Evolutionary conservation across 2,329 filamentous ascomycete species (phyloP).

Genomic region (Fusarium buxicola): DNA sequence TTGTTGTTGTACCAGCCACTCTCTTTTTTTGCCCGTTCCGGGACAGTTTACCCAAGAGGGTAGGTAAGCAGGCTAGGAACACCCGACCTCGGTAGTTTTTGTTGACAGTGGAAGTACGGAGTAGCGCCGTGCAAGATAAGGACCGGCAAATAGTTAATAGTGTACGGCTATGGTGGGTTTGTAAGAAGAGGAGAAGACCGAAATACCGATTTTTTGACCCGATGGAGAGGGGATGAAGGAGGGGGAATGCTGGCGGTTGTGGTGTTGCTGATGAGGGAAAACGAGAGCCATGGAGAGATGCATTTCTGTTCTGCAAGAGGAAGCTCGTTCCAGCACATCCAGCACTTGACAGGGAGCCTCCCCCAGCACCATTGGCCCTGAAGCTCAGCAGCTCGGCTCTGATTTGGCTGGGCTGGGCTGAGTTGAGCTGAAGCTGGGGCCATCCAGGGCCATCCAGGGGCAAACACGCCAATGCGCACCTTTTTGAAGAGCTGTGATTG

Average conservation of each 20-base stretch:
- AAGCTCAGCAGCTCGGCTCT: slow-evolving; percentile 4
- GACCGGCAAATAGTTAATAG: slow-evolving; percentile 2
- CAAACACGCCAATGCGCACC: slow-evolving; percentile 24
- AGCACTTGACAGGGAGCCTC: slow-evolving; percentile 1
- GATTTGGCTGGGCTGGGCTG: slow-evolving; percentile 18
- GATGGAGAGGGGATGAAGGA: background rate
- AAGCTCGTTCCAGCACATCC: slow-evolving; percentile 24
- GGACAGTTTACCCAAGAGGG: slow-evolving; percentile 36
- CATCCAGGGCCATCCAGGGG: slow-evolving; percentile 38
- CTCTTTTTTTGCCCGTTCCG: slow-evolving; percentile 32
- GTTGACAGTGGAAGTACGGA: background rate
- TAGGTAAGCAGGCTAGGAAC: slow-evolving; percentile 24
- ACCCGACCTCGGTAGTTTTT: slow-evolving; percentile 40
- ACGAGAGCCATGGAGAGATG: background rate
- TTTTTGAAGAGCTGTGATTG: slow-evolving; percentile 16
- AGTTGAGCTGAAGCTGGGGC: slow-evolving; percentile 29
- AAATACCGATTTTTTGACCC: slow-evolving; percentile 4
- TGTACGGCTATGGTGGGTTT: background rate
- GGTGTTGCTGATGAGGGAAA: background rate
- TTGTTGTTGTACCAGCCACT: slow-evolving; percentile 32
- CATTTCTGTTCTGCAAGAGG: slow-evolving; percentile 34
- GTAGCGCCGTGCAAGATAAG: slow-evolving; percentile 26
- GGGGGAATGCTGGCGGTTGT: background rate
- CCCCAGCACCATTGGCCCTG: slow-evolving; percentile 21
- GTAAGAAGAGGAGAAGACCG: background rate